Conservation (phyloP, 2,329 filamentous ascomycete genomes). For the Sordariomycetes sp. region DNA sequence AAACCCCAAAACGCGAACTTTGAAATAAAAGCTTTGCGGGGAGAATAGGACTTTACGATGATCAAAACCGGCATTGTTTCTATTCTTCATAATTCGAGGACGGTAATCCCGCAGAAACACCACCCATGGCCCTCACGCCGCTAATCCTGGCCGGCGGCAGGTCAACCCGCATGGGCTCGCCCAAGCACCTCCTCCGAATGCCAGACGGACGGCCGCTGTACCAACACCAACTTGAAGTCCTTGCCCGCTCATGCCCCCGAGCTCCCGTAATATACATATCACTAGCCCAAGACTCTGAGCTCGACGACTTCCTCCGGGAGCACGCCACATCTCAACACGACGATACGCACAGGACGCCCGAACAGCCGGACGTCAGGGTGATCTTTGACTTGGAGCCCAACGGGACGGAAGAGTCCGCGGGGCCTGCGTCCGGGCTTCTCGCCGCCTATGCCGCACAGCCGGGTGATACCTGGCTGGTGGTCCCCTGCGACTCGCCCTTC, state of each 20-base stretch:
- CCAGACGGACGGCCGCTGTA: background rate
- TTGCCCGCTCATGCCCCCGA: background rate
- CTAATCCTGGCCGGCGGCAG: background rate
- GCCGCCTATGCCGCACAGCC: background rate
- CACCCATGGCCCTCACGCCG: background rate
- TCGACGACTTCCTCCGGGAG: background rate
- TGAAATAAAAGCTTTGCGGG: too few species aligned
- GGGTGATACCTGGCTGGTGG: background rate
- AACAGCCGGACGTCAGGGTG: background rate
- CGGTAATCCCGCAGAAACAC: too few species aligned
- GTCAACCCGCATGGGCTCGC: background rate
- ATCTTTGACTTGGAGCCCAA: background rate
- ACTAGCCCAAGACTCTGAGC: background rate
- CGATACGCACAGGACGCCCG: background rate
- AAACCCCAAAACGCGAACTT: too few species aligned
- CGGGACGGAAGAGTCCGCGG: background rate
- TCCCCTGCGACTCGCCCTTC: background rate
- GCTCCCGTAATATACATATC: background rate
- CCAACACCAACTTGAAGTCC: background rate
- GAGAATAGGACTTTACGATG: too few species aligned
- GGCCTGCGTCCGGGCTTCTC: background rate
- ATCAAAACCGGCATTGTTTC: too few species aligned
- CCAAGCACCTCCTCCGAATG: background rate
- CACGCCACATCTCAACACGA: background rate
- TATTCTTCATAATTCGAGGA: too few species aligned